Percentiles rank a stretch among this genome's conserved stretches.
Conservation (phyloP, 2,329 filamentous ascomycete species). For the Epicoccum nigrum region DNA sequence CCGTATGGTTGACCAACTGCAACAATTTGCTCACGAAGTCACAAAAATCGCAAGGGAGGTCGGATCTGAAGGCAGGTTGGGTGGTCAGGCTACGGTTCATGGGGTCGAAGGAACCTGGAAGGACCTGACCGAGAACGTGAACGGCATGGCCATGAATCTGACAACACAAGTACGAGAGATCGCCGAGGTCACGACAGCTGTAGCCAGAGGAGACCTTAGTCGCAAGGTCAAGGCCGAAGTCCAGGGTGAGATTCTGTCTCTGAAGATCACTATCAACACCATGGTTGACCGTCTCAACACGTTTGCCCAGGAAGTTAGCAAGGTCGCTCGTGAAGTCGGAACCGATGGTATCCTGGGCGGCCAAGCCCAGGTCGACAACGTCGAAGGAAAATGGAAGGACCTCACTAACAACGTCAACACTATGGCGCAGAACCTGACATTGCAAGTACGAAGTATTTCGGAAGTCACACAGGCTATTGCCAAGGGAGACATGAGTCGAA, state of each 20-base stretch:
- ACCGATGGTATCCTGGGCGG: slow-evolving; percentile 69
- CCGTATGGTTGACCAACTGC: slow-evolving; percentile 59
- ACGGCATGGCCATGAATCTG: slow-evolving; percentile 60
- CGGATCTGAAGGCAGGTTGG: slow-evolving; percentile 58
- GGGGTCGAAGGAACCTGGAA: slow-evolving; percentile 62
- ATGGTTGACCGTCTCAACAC: slow-evolving; percentile 70
- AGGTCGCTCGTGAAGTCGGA: slow-evolving; percentile 68
- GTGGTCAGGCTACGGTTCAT: slow-evolving; percentile 59
- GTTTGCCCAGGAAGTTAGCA: slow-evolving; percentile 70
- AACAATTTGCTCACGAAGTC: slow-evolving; percentile 60
- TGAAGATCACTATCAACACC: slow-evolving; percentile 86
- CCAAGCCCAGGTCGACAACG: slow-evolving; percentile 68
- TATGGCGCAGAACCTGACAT: slow-evolving; percentile 68
- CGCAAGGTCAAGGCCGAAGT: slow-evolving; percentile 60
- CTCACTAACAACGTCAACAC: slow-evolving; percentile 71
- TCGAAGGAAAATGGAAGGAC: slow-evolving; percentile 71
- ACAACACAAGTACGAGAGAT: slow-evolving; percentile 61
- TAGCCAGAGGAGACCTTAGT: slow-evolving; percentile 58
- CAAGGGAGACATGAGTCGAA: slow-evolving; percentile 93
- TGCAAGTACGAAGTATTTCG: slow-evolving; percentile 85
- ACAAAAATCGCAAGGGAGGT: slow-evolving; percentile 60
- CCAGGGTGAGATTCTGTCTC: slow-evolving; percentile 57
- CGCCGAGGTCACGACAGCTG: slow-evolving; percentile 59
- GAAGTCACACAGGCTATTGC: slow-evolving; percentile 94
- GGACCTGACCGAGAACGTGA: slow-evolving; percentile 61